Evolutionary conservation across 805 yeast species (phyloP), one percentile per base, ranked within the genome.

Genomic region (Maudiozyma pseudohumilis): DNA sequence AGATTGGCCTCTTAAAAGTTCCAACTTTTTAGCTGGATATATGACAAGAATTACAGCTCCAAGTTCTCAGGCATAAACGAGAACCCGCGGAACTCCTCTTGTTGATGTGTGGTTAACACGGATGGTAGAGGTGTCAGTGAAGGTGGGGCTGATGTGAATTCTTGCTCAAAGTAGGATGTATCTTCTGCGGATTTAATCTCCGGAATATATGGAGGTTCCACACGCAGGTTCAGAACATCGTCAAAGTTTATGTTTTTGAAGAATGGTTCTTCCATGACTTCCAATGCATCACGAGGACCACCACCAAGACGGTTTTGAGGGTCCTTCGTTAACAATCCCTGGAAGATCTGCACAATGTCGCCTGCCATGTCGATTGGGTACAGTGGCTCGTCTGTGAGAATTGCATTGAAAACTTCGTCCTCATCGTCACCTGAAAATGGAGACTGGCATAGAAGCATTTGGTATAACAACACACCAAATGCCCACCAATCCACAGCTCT

Each of bases 401-500:
- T 92, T 11, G 98, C 96, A 61, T 88, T 92, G 64, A 89, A 92
- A 25, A 92, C 87, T 63, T 92, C 98, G 55, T 92, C 97, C 54
- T 85, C 94, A 55, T 85, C 95, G 48, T 88, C 96, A 47, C 99
- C 98, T 48, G 89, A 80, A 65, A 92, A 92, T 26, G 99, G 99
- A 6, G 96, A 84, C 61, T 89, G 95, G 36, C 96, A 92, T 41
- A 92, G 69, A 40, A 92, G 68, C 99, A 92, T 92, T 63, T 92
- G 98, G 61, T 89, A 92, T 47, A 92, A 68, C 46, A 92, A 69
- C 21, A 92, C 97, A 40, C 99, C 99, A 68, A 88, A 86, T 1
- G 98, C 97, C 98, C 98, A 92, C 98, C 98, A 92, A 63, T 92
- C 99, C 38, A 92, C 98, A 28, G 92, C 82, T 54, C 94, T 77